Base-by-base conservation (phyloP, 2,329 filamentous ascomycete species). In the Fusarium abutilonis region DNA sequence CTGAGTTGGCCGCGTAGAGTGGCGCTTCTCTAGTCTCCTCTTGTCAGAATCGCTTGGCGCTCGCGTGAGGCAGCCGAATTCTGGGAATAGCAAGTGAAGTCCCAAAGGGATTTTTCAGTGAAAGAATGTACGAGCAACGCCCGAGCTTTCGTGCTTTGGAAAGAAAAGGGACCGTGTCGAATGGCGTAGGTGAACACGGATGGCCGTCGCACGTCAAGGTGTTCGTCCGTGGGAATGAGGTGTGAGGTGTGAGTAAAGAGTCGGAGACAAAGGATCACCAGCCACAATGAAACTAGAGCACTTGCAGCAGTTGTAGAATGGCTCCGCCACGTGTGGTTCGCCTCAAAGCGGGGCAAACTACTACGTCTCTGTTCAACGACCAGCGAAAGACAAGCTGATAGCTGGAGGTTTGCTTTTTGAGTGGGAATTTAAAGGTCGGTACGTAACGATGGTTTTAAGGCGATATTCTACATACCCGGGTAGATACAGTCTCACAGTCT, bases 121-220 rank as follows among this genome's bases (percentile, higher is more conserved):
- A 56, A 66, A 48, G 67, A 67, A 61, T 62, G 65, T 57, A 54
- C 42, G 57, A 52, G 42, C 42, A 36, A 40, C 47, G 62, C 66
- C 68, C 68, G 68, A 68, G 68, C 68, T 68, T 70, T 62, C 68
- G 66, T 64, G 63, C 61, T 59, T 29, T 57, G 39, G 41, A 45
- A 59, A 40, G 47, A 39, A 64, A 60, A 67, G 51, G 45, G 58
- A 59, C 67, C 57, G 63, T 69, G 61, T 70, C 55, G 65, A 64
- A 68, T 69, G 51, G 68, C 66, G 67, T 64, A 56, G 63, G 52
- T 56, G 53, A 69, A 62, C 58, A 69, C 65, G 55, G 59, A 60
- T 69, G 50, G 66, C 59, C 57, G 67, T 66, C 61, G 66, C 65
- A 67, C 65, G 68, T 69, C 66, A 63, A 54, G 56, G 57, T 61